Evolutionary conservation across 257 asterid genomes (phyloP), one percentile per base, ranked within the genome.

Genomic region (Penstemon davidsonii): DNA sequence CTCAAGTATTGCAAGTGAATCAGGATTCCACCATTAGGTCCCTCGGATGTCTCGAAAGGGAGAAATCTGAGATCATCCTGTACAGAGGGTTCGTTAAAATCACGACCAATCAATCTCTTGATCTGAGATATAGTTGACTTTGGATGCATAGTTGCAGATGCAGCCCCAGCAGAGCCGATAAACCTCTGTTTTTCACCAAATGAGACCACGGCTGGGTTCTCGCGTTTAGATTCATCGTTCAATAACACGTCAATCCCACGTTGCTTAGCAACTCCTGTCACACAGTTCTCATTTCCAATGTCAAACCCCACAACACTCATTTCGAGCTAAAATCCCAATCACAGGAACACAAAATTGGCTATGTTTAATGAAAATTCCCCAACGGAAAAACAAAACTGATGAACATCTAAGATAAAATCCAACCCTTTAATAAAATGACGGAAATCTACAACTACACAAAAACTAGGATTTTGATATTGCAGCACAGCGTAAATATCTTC

Each of bases 151-250:
- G 92, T 82, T 39, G 99, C 89, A 5, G 96, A 88, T 63, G 97
- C 99, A 64, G 96, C 96, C 73, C 97, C 99, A 6, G 95, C 90
- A 39, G 85, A 68, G 42, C 99, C 99, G 11, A 90, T 66, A 75
- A 93, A 93, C 88, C 99, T 80, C 77, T 93, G 97, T 68, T 93
- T 93, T 55, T 87, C 96, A 25, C 99, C 97, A 68, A 93, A 90
- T 33, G 99, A 88, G 58, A 90, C 92, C 78, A 93, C 83, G 0
- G 97, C 72, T 0, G 96, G 95, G n/a, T 88, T 93, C 71, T 93
- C 99, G 2, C 99, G 86, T 11, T 87, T 83, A 0, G 99, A 93
- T 82, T 93, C 99, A 66, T 88, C 96, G 42, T 93, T 93, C 76
- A 93, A 72, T 74, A 93, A 69, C 18, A 90, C 96, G 70, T 93